A percentile compares a stretch with the other conserved stretches of the same genome.
Evolutionary conservation across 148 eudicot genomes (phyloP).

Genomic region (Rhododendron ovatum): DNA sequence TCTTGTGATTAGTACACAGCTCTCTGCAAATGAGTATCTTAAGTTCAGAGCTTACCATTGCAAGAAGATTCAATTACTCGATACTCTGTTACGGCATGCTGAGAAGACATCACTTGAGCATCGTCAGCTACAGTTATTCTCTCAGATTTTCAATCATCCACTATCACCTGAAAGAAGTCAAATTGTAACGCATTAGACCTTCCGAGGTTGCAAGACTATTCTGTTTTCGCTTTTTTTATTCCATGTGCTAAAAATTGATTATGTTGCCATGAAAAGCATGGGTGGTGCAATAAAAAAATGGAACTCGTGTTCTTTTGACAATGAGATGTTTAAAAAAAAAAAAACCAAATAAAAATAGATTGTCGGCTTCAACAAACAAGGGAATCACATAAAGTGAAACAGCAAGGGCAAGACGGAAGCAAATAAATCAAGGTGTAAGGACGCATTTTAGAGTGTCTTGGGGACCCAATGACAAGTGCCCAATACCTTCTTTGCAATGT

Average conservation of each 20-base stretch:
- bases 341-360: neutral
- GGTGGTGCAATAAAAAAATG: neutral
- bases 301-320: neutral
- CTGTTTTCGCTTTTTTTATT: neutral
- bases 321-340: neutral
- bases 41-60: constrained; percentile 46
- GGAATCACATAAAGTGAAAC: neutral
- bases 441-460: constrained; percentile 40
- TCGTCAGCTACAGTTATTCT: constrained; percentile 54
- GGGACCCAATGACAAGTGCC: constrained; percentile 95
- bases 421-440: neutral
- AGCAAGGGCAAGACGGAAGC: neutral
- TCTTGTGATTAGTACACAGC: neutral
- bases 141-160: constrained; percentile 89
- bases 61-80: constrained; percentile 59
- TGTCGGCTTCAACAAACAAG: neutral
- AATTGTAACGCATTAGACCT: neutral
- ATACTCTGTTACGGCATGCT: constrained; percentile 86
- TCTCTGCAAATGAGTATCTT: neutral
- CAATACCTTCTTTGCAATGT: constrained; percentile 72
- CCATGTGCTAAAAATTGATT: neutral
- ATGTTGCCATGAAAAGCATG: neutral
- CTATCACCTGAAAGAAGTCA: constrained; percentile 44
- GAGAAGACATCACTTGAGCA: constrained; percentile 36
- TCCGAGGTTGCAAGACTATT: neutral